phyloP scores from a whole-genome alignment of 2,329 filamentous ascomycete species.

The Seiridium unicorne region DNA sequence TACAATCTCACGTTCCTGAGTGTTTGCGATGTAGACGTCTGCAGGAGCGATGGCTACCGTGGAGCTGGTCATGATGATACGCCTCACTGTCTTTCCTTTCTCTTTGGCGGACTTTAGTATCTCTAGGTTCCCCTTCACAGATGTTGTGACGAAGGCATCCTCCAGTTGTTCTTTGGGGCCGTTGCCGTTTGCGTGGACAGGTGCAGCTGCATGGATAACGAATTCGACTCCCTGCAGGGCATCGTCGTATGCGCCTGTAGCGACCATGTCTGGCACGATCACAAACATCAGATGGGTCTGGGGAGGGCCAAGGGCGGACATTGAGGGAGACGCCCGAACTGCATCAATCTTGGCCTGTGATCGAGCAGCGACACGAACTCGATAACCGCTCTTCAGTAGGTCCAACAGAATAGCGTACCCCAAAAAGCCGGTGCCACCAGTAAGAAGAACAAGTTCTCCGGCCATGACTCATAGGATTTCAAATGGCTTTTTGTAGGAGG shows the following conservation, averaged over 20 bases:
- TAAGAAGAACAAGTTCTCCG: slow-evolving; percentile 26
- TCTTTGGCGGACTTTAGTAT: slow-evolving; percentile 20
- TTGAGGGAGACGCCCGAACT: slow-evolving; percentile 22
- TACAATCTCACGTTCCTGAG: not conserved
- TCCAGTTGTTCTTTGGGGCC: slow-evolving; percentile 8
- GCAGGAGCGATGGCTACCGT: slow-evolving; percentile 21
- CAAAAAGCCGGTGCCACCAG: slow-evolving; percentile 35
- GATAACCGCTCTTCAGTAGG: slow-evolving; percentile 31
- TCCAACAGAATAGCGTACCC: slow-evolving; percentile 31
- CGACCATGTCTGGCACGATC: slow-evolving; percentile 28
- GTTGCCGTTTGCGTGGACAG: slow-evolving; percentile 11
- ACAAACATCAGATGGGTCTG: slow-evolving; percentile 25
- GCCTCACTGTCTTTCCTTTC: slow-evolving; percentile 16
- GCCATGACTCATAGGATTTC: not conserved
- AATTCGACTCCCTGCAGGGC: slow-evolving; percentile 27
- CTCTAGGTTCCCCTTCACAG: slow-evolving; percentile 19
- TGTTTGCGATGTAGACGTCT: not conserved
- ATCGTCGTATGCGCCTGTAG: slow-evolving; percentile 28
- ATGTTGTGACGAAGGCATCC: slow-evolving; percentile 8
- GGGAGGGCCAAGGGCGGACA: slow-evolving; percentile 20
- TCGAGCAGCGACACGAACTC: slow-evolving; percentile 34
- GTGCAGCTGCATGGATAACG: slow-evolving; percentile 25
- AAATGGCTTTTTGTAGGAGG: not conserved
- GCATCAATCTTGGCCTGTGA: slow-evolving; percentile 25
- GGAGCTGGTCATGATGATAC: slow-evolving; percentile 26